phyloP scores from a whole-genome alignment of 148 eudicot genomes.

The Amaranthus cruentus region DNA sequence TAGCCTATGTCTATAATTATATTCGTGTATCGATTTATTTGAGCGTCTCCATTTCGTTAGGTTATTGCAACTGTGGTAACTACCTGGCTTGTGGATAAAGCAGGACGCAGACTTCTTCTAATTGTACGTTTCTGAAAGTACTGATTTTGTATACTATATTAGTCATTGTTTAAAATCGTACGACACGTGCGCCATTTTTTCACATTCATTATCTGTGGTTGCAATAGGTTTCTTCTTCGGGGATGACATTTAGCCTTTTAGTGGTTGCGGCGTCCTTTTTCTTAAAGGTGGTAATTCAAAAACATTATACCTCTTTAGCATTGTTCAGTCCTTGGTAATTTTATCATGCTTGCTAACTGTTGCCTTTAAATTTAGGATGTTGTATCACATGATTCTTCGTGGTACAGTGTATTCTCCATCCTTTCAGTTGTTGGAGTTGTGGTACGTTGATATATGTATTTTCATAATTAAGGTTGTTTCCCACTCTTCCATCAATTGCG shows the following conservation, averaged over 20 bases:
- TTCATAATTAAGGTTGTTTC: background rate
- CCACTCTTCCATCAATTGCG: background rate
- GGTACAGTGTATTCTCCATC: slow-evolving; percentile 51
- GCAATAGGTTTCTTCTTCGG: slow-evolving; percentile 65
- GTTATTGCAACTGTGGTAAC: slow-evolving; percentile 77
- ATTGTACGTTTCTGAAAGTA: slow-evolving; percentile 46
- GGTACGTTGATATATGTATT: slow-evolving; percentile 45
- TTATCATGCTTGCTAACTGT: background rate
- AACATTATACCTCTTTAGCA: background rate
- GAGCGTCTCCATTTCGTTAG: slow-evolving; percentile 31
- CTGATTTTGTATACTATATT: background rate
- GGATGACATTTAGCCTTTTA: slow-evolving; percentile 68
- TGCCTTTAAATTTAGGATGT: slow-evolving; percentile 37
- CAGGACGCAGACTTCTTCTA: slow-evolving; percentile 87
- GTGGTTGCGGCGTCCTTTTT: slow-evolving; percentile 68
- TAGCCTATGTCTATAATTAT: background rate
- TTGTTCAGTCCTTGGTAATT: background rate
- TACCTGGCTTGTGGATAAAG: slow-evolving; percentile 86
- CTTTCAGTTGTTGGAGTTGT: slow-evolving; percentile 79
- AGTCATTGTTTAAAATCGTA: background rate
- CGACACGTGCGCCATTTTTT: background rate
- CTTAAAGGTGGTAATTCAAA: slow-evolving; percentile 51
- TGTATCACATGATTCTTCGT: slow-evolving; percentile 44
- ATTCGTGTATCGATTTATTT: background rate
- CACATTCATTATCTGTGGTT: slow-evolving; percentile 6